Evolutionary conservation across 371 early-diverging fungal genomes (phyloP), one percentile per base, ranked within the genome.

Genomic region (Mortierella sp.): DNA sequence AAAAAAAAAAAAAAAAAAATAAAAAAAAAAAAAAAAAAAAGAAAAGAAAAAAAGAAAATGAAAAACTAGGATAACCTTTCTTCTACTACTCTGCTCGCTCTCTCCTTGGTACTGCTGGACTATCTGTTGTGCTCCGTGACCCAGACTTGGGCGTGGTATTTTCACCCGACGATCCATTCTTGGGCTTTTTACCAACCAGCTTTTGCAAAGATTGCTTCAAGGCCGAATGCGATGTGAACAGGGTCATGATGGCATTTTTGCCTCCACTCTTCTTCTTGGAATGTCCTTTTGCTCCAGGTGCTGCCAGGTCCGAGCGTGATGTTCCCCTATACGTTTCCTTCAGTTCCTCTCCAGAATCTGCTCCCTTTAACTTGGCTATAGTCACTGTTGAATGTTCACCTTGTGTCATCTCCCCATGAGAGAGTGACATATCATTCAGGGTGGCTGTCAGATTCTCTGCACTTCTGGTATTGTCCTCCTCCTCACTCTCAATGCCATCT

Each of bases 181-280:
- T 68, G 18, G 68, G 23, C 18, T 66, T 64, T 19, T 63, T 75
- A 15, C 62, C 30, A 19, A 68, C 23, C 19, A 66, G 19, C 46
- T 66, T 70, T 59, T 68, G 46, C 11, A 64, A 57, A 1, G 71
- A 55, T 4, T 59, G 60, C 61, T 64, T 66, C 43, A 63, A 48
- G 7, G 57, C 26, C 6, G 72, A 61, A 14, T 16, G 21, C 16
- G 53, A 53, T 7, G 53, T 23, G 45, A 76, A 71, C 29, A 76
- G 30, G 1, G 71, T 65, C 47, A 57, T 65, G 53, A 76, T 61
- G 4, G 62, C 72, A 47, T 72, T 71, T 55, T 66, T 57, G 51
- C 67, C 62, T 18, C 62, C 61, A 45, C 69, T 65, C 65, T 75
- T 75, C 19, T 45, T 29, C 60, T 75, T 75, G 7, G 67, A 14